These are phyloP conservation scores for Pythium brachiatum DNA, from an alignment of 352 stramenopile genomes.

Conservation along the genomic window DNA sequence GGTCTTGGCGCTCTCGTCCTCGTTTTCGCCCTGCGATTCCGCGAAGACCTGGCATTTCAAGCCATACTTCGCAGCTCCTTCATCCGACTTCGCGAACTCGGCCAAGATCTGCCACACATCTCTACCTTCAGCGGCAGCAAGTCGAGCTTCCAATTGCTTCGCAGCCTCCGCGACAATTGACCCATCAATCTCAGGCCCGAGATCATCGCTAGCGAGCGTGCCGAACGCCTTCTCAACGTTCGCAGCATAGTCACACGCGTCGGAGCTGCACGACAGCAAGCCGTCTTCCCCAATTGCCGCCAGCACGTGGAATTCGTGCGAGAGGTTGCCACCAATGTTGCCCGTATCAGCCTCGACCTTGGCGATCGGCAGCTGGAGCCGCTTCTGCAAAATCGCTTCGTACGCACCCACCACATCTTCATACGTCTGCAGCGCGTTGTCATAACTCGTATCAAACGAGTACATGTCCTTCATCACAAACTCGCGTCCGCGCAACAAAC, in stretches of 20 bases:
- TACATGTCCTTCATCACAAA: slow-evolving; percentile 94
- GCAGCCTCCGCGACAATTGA: neutral
- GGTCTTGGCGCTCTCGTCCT: slow-evolving; percentile 7
- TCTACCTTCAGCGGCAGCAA: neutral
- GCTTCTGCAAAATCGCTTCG: slow-evolving; percentile 62
- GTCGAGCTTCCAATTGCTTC: neutral
- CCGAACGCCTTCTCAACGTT: slow-evolving; percentile 86
- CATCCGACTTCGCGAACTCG: slow-evolving; percentile 1
- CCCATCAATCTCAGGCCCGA: neutral
- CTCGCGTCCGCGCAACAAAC: slow-evolving; percentile 75
- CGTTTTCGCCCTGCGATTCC: slow-evolving; percentile 22
- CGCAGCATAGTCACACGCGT: slow-evolving; percentile 70
- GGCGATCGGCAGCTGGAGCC: slow-evolving; percentile 65
- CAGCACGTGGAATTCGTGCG: slow-evolving; percentile 89
- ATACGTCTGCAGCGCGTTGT: slow-evolving; percentile 66
- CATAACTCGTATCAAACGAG: slow-evolving; percentile 77
- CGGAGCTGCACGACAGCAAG: slow-evolving; percentile 63
- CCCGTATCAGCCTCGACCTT: slow-evolving; percentile 85
- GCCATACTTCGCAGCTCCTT: slow-evolving; percentile 1
- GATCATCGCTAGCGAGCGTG: slow-evolving; percentile 11
- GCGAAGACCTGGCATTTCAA: slow-evolving; percentile 30
- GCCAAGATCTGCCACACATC: slow-evolving; percentile 8
- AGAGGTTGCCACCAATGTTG: slow-evolving; percentile 86
- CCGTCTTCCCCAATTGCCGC: slow-evolving; percentile 81
- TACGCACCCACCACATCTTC: slow-evolving; percentile 78